Percentiles rank a stretch among this genome's conserved stretches.
These are phyloP conservation scores for Eleusine indica DNA, from an alignment of 176 grass and related monocot species.

Conservation along the genomic window DNA sequence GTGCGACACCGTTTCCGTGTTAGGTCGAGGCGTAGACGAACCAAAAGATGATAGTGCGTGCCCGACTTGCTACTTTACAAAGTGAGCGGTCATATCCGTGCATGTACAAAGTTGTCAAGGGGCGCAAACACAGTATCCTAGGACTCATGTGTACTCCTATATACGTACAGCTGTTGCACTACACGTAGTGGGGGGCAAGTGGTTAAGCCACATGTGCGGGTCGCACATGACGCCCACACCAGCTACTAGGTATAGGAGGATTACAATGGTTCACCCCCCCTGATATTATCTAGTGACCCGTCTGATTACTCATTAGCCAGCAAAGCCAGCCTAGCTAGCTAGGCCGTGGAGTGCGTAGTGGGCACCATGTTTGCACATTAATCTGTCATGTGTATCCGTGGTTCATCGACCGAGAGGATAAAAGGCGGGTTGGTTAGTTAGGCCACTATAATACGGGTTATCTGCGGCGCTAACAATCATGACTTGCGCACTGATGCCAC, in stretches of 20 bases:
- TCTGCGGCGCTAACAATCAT: conserved; percentile 21
- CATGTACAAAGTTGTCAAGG: no score
- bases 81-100: no score
- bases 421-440: neutral
- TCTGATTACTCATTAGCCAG: neutral
- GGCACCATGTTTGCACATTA: neutral
- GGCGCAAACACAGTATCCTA: no score
- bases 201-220: neutral
- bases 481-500: neutral
- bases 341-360: neutral
- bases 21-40: neutral
- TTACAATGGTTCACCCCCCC: neutral
- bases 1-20: neutral
- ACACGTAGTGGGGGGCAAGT: neutral
- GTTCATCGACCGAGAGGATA: neutral
- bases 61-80: neutral
- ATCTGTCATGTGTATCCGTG: neutral
- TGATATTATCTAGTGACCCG: neutral
- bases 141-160: no score
- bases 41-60: no score
- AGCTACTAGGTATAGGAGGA: no score
- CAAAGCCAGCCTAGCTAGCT: neutral
- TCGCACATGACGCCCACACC: no score
- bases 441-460: neutral
- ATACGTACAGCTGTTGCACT: neutral